A percentile compares a stretch with the other conserved stretches of the same genome.
Evolutionary conservation across 2,329 filamentous ascomycete species (phyloP).

Genomic region (Neonectria faginata): DNA sequence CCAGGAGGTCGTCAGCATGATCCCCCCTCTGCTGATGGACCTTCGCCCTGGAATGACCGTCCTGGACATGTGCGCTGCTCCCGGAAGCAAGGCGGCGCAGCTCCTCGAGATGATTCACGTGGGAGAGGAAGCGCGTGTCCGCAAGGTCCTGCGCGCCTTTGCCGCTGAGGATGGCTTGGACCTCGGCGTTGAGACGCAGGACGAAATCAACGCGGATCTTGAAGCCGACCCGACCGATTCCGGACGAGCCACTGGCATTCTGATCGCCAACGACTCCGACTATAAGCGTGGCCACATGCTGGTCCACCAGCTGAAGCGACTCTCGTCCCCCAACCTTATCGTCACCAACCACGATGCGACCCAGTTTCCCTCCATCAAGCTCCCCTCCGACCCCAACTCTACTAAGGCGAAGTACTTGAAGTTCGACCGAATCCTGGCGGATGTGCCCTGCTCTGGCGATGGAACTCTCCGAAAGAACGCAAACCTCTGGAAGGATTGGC

Average conservation of each 20-base stretch:
- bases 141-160: slow-evolving; percentile 74
- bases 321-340: slow-evolving; percentile 95
- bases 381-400: slow-evolving; percentile 71
- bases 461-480: slow-evolving; percentile 94
- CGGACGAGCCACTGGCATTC: slow-evolving; percentile 87
- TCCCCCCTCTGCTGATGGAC: slow-evolving; percentile 93
- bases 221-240: slow-evolving; percentile 75
- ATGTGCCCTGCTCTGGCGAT: slow-evolving; percentile 97
- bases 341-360: slow-evolving; percentile 99
- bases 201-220: slow-evolving; percentile 63
- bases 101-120: slow-evolving; percentile 93
- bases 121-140: slow-evolving; percentile 89
- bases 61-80: slow-evolving; percentile 94
- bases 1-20: slow-evolving; percentile 99
- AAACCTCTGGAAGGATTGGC: slow-evolving; percentile 96
- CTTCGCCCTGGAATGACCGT: slow-evolving; percentile 92
- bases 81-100: slow-evolving; percentile 96
- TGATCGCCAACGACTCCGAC: slow-evolving; percentile 96
- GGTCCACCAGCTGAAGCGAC: slow-evolving; percentile 95
- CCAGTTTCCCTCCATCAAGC: slow-evolving; percentile 90
- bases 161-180: slow-evolving; percentile 71
- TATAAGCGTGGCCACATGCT: slow-evolving; percentile 98
- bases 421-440: slow-evolving; percentile 95
- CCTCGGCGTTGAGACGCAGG: slow-evolving; percentile 60
- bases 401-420: slow-evolving; percentile 81